Evolutionary conservation across 257 asterid genomes (phyloP), one percentile per base, ranked within the genome.

Genomic region (Solanum bukasovii): DNA sequence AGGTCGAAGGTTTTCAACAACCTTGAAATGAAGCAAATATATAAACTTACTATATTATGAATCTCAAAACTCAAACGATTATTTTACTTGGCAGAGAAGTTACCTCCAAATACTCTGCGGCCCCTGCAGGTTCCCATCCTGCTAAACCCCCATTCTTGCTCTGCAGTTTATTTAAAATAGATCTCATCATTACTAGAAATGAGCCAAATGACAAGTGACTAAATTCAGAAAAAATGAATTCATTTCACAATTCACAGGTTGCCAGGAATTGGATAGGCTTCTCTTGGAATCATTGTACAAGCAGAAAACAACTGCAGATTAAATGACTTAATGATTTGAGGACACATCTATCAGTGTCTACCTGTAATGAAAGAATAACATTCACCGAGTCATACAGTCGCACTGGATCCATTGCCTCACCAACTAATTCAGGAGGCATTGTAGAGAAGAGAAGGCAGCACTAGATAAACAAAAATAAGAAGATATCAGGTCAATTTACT

Each of bases 61-160:
- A 67, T 40, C 23, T 44, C 70, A 56, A 70, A 38, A 71, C 42
- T 52, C 16, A 42, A 86, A 20, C 5, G 5, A 38, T 40, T 29
- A 31, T 29, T 72, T 65, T 8, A 9, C 79, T 56, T 56, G 65
- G 65, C n/a, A 56, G n/a, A 56, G 65, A 56, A 56, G 65, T 72
- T 82, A 95, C 98, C 98, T 96, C 99, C 86, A 96, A 88, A 98
- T 98, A 95, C 27, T 94, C 90, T 5, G 94, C 87, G 85, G 98
- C 91, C 88, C 98, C 97, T 67, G 98, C 98, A 27, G 99, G 98
- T 91, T 96, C 99, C 98, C 99, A 96, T 56, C 96, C 98, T 85
- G 98, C 88, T 78, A 96, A 90, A 13, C 99, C 99, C 8, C 99
- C 99, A 77, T 96, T 95, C 89, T 95, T 93, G 87, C 98, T 96